phyloP scores from a whole-genome alignment of 2,329 filamentous ascomycete genomes.

The Botryosphaeria dothidea region DNA sequence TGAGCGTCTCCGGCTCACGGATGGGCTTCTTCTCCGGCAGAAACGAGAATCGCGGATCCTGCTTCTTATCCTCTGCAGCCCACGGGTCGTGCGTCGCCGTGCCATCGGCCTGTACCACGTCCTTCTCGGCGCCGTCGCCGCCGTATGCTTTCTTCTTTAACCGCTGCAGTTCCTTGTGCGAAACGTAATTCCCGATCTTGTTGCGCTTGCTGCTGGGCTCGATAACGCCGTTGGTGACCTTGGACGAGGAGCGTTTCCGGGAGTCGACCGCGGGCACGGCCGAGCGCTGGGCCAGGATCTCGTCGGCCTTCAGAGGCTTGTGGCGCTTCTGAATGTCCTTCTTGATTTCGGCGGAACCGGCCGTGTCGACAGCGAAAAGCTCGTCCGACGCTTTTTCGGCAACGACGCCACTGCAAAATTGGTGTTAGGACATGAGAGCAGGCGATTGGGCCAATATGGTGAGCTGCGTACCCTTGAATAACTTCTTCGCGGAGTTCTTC shows the following conservation, averaged over 20 bases:
- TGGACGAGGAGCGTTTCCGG: slow-evolving; percentile 72
- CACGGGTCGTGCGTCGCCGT: slow-evolving; percentile 73
- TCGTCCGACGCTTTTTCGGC: slow-evolving; percentile 79
- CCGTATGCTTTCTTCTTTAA: slow-evolving; percentile 76
- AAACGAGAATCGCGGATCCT: slow-evolving; percentile 63
- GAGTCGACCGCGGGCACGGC: slow-evolving; percentile 75
- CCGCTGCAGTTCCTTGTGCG: slow-evolving; percentile 78
- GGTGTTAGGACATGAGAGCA: slow-evolving; percentile 21
- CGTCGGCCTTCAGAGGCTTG: slow-evolving; percentile 84
- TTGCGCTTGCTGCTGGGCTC: slow-evolving; percentile 68
- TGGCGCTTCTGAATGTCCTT: slow-evolving; percentile 66
- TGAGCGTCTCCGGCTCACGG: slow-evolving; percentile 73
- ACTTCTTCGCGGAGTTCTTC: slow-evolving; percentile 85
- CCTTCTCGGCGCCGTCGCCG: slow-evolving; percentile 57
- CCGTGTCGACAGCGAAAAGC: slow-evolving; percentile 80
- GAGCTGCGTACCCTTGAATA: slow-evolving; percentile 70
- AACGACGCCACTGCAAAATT: slow-evolving; percentile 69
- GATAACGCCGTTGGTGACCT: slow-evolving; percentile 71
- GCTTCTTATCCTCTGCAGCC: slow-evolving; percentile 55
- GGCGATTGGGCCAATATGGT: not conserved
- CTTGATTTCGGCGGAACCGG: slow-evolving; percentile 67
- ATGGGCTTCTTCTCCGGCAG: slow-evolving; percentile 65
- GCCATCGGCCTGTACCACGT: slow-evolving; percentile 58
- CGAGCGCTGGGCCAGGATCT: slow-evolving; percentile 85
- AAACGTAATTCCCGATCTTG: slow-evolving; percentile 68